Percentiles rank a stretch among this genome's conserved stretches.
phyloP scores from a whole-genome alignment of 768 basidiomycete genomes.

The Pleurotus giganteus region DNA sequence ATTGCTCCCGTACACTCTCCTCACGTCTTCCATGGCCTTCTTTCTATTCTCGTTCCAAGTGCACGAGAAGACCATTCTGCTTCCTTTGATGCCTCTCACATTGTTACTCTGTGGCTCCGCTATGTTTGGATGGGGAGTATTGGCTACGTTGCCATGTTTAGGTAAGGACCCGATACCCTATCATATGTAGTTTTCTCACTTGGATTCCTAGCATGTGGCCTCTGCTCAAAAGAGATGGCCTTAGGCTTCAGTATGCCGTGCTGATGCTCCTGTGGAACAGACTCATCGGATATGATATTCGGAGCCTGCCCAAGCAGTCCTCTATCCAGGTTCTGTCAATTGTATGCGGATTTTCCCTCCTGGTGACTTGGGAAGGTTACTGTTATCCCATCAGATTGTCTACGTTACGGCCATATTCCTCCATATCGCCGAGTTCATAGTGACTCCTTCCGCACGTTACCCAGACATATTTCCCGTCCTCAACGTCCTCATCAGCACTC shows the following conservation, averaged over 20 bases:
- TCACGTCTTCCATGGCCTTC: constrained; percentile 85
- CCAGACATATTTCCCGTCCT: constrained; percentile 85
- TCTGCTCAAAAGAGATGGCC: constrained; percentile 74
- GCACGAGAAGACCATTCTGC: constrained; percentile 89
- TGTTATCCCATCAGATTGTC: constrained; percentile 37
- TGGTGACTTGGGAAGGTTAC: constrained; percentile 11
- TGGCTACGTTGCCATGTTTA: constrained; percentile 82
- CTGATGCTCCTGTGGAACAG: constrained; percentile 78
- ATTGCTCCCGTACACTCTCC: constrained; percentile 76
- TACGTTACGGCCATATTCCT: constrained; percentile 55
- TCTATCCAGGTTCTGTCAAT: constrained; percentile 53
- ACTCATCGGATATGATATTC: constrained; percentile 74
- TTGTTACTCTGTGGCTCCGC: constrained; percentile 68
- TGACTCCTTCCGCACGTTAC: constrained; percentile 69
- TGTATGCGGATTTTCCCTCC: constrained; percentile 34
- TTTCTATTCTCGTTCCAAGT: constrained; percentile 97
- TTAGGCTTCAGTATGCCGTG: constrained; percentile 71
- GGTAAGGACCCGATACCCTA: constrained; percentile 44
- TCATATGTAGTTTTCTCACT: background rate
- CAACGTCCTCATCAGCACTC: constrained; percentile 79
- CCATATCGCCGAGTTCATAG: constrained; percentile 61
- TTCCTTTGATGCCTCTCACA: constrained; percentile 84
- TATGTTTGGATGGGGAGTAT: constrained; percentile 65
- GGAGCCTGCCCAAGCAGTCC: constrained; percentile 41
- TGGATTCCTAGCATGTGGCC: constrained; percentile 83